Evolutionary conservation across 208 protist species (phyloP).

Genomic region (Perkinsela sp.): DNA sequence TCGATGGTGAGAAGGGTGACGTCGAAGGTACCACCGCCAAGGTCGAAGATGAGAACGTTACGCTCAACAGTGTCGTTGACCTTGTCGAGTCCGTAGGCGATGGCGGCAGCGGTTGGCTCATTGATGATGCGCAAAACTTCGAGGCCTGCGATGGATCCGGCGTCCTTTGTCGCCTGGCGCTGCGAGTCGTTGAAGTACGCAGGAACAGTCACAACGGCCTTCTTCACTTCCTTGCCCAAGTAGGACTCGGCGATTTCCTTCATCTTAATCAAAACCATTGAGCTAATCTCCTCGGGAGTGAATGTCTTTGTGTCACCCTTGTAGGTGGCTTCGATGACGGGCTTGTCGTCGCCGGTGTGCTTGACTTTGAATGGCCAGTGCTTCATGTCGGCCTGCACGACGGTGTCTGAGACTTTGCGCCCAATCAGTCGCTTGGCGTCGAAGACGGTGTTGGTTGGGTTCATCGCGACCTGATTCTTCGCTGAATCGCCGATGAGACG

Average conservation of each 20-base stretch:
- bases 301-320: conserved; percentile 24
- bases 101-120: conserved; percentile 89
- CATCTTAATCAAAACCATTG: conserved; percentile 84
- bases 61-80: conserved; percentile 15
- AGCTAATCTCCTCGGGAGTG: conserved; percentile 81
- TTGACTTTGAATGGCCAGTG: conserved; percentile 79
- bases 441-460: conserved; percentile 66
- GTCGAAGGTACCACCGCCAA: conserved; percentile 95
- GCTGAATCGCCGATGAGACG: conserved; percentile 51
- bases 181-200: conserved; percentile 97
- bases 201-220: conserved; percentile 91
- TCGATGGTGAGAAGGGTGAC: conserved; percentile 92
- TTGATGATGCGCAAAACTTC: conserved; percentile 92
- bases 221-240: conserved; percentile 50
- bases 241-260: conserved; percentile 79
- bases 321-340: conserved; percentile 32
- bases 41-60: conserved; percentile 91
- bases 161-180: conserved; percentile 85
- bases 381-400: conserved; percentile 57
- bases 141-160: conserved; percentile 82
- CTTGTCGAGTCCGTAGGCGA: conserved; percentile 88
- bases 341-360: conserved; percentile 48
- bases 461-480: conserved; percentile 62
- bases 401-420: conserved; percentile 38
- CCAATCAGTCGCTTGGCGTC: conserved; percentile 87